Base-by-base conservation (phyloP, 306 rosid species). In the Prunus kanzakura region DNA sequence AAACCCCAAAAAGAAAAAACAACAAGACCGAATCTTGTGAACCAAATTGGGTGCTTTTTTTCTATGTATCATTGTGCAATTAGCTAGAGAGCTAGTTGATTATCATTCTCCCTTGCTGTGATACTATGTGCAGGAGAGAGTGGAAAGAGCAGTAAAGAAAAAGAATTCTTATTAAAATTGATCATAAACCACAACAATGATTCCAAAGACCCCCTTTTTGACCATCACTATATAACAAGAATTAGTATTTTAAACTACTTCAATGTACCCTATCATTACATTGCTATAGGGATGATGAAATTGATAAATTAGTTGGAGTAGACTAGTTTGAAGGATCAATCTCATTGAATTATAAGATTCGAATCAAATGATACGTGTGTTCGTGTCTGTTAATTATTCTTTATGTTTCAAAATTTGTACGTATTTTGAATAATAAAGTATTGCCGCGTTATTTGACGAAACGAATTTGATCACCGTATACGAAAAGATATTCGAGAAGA, bases 191-290 rank as follows among this genome's bases (percentile, higher is more conserved):
- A 75, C 80, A 78, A 20, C 69, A 78, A 89, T 91, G 92, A 91
- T 93, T 87, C 98, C 89, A 68, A 82, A 78, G 72, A 25, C 83
- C 73, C 78, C 78, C 81, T 89, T 91, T 90, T 93, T 87, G 92
- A 91, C 98, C 91, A 84, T 63, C 82, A 86, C 88, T 78, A 84
- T 64, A 78, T 75, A 46, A 46, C 71, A 71, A 73, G 19, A 77
- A 50, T 43, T 77, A 46, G 23, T 60, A 77, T 56, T 78, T 69
- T 60, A 74, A 75, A 30, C 71, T 71, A 81, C 64, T 87, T 88
- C 86, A 86, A 88, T 79, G 50, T 62, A 27, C 65, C 88, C 87
- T 84, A 85, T 91, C 80, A 91, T 87, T 89, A 84, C 87, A 75
- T 63, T 81, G 83, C 82, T 76, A 75, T 77, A 78, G n/a, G 19